Base-by-base conservation (phyloP, 805 yeast species). In the Teunomyces stri region DNA sequence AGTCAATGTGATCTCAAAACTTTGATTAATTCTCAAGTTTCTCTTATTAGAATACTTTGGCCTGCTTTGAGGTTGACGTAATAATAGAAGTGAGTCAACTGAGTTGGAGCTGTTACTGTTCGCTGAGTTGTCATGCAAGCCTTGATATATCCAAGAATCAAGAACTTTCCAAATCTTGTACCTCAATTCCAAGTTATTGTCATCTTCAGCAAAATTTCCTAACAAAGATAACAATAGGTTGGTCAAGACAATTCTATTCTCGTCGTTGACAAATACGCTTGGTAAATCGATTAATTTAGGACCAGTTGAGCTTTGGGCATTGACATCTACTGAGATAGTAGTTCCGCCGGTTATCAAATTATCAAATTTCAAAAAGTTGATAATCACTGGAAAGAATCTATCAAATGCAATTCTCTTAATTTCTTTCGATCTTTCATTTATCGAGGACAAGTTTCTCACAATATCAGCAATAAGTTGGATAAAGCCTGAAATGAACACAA, bases 401-500 rank as follows among this genome's bases (percentile, higher is more conserved):
- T 56, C 52, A 52, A 68, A 72, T 5, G 68, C 61, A 16, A 61
- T 59, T 10, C 42, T 43, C 39, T 56, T 60, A 20, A 66, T 59
- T 10, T 66, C 65, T 11, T 47, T 57, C 0, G 66, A 57, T 36
- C 63, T 56, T 18, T 60, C 65, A 18, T 51, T 51, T 9, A 47
- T 45, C 4, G 60, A 49, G 4, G 60, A 38, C 25, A 67, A 55
- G 48, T 71, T 69, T 34, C 55, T 57, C 6, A 67, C 66, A 10
- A 73, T 59, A 5, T 65, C 56, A 2, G 74, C 63, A 10, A 90
- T 69, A 43, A 94, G 67, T 21, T 87, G 82, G 48, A 89, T 70
- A 54, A 87, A 82, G 0, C 96, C 87, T 0, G 91, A 78, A 5
- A 90, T 70, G 45, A 87, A 82, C 6, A 89, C 76, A 6, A 88